Evolutionary conservation across 352 stramenopile genomes (phyloP).

Genomic region (Blastocystis sp.): DNA sequence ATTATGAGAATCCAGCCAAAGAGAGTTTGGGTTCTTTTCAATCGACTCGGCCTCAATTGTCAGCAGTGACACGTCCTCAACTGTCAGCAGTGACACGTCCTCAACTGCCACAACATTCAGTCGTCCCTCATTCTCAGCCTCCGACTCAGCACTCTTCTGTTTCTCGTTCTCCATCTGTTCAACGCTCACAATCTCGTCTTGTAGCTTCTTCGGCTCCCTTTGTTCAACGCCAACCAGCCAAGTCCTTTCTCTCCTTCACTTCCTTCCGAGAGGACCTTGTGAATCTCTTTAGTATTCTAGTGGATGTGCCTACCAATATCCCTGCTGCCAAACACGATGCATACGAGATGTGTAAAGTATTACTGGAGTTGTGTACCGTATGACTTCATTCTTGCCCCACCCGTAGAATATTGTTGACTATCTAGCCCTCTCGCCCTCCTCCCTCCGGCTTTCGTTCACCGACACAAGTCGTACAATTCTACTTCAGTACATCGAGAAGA

Average conservation of each 20-base stretch:
- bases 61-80: background rate
- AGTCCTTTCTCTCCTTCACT: background rate
- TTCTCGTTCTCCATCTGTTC: background rate
- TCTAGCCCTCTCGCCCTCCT: background rate
- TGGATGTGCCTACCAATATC: background rate
- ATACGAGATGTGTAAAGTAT: slow-evolving; percentile 19
- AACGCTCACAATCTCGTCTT: background rate
- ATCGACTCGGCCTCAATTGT: background rate
- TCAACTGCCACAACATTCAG: background rate
- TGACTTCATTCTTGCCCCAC: too few species aligned
- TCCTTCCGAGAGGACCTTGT: slow-evolving; percentile 2
- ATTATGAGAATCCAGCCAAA: background rate
- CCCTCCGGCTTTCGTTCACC: background rate
- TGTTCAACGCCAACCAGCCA: background rate
- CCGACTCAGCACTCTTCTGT: background rate
- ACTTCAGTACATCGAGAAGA: background rate
- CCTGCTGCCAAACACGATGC: background rate
- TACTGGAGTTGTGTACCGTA: slow-evolving; percentile 48
- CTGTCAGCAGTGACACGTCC: background rate
- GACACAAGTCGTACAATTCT: background rate
- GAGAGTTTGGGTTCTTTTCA: background rate
- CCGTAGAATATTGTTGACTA: slow-evolving; percentile 31
- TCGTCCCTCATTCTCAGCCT: background rate
- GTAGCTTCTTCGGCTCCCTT: background rate
- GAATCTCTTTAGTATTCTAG: background rate